Conservation (phyloP, 2,329 filamentous ascomycete species). For the Pseudogymnoascus sp. region DNA sequence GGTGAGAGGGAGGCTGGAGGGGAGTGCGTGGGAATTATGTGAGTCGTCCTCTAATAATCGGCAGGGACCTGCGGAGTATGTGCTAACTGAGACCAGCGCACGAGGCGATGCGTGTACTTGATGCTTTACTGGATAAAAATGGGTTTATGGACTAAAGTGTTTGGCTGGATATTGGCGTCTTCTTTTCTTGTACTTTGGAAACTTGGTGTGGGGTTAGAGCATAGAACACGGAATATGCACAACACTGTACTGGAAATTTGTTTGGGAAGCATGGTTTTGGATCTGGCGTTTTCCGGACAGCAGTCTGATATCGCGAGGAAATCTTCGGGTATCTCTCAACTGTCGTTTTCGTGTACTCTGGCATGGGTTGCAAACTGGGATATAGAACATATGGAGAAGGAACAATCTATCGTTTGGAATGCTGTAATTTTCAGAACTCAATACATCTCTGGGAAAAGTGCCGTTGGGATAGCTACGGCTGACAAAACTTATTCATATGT, state of each 20-base stretch:
- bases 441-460: too few relatives aligned
- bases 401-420: background rate
- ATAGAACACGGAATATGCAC: background rate
- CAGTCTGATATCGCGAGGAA: background rate
- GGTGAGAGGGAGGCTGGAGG: background rate
- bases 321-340: background rate
- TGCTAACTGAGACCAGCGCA: slow-evolving; percentile 1
- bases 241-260: background rate
- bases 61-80: background rate
- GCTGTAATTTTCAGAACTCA: background rate
- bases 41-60: background rate
- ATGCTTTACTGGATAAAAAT: slow-evolving; percentile 10
- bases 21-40: slow-evolving; percentile 9
- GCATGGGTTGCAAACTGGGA: background rate
- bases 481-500: background rate
- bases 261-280: background rate
- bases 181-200: background rate
- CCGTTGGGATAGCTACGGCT: background rate
- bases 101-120: slow-evolving; percentile 9
- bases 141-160: slow-evolving; percentile 8
- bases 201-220: background rate
- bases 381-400: background rate
- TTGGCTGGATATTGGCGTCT: background rate
- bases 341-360: background rate
- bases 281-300: background rate